Percentiles rank a stretch among this genome's conserved stretches.
These are phyloP conservation scores for Odonthalia washingtoniensis DNA, from an alignment of 31 red algal species.

Conservation along the genomic window DNA sequence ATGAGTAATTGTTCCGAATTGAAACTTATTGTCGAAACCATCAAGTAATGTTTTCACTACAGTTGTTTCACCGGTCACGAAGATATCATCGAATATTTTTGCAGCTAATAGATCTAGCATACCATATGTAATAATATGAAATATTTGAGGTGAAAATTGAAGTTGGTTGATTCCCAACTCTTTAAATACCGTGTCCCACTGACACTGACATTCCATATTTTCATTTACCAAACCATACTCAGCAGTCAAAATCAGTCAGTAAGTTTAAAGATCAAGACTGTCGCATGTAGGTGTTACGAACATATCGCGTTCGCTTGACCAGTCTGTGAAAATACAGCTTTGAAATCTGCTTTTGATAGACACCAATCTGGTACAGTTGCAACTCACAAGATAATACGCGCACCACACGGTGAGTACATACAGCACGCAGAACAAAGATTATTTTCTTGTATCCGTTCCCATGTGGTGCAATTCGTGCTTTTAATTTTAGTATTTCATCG, in stretches of 20 bases:
- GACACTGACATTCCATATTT: not conserved
- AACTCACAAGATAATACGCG: not conserved
- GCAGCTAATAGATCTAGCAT: not conserved
- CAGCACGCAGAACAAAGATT: not conserved
- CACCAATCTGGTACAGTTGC: not conserved
- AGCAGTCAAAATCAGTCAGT: not conserved
- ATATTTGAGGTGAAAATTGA: not conserved
- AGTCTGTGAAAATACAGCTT: not conserved
- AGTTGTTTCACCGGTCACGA: too few species aligned
- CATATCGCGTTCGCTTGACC: not conserved
- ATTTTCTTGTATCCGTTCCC: not conserved
- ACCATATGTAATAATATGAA: not conserved
- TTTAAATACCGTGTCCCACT: not conserved
- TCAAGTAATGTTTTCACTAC: not conserved
- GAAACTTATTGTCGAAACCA: not conserved
- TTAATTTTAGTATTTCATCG: too few species aligned
- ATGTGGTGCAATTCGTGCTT: constrained; percentile 24
- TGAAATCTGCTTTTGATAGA: not conserved
- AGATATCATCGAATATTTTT: not conserved
- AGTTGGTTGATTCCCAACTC: not conserved
- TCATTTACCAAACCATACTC: constrained; percentile 2
- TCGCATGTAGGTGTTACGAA: not conserved
- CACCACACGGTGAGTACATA: not conserved
- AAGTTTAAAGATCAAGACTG: not conserved
- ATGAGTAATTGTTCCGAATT: not conserved